Evolutionary conservation across 352 stramenopile genomes (phyloP).

Genomic region (Phytopythium ostracodes): DNA sequence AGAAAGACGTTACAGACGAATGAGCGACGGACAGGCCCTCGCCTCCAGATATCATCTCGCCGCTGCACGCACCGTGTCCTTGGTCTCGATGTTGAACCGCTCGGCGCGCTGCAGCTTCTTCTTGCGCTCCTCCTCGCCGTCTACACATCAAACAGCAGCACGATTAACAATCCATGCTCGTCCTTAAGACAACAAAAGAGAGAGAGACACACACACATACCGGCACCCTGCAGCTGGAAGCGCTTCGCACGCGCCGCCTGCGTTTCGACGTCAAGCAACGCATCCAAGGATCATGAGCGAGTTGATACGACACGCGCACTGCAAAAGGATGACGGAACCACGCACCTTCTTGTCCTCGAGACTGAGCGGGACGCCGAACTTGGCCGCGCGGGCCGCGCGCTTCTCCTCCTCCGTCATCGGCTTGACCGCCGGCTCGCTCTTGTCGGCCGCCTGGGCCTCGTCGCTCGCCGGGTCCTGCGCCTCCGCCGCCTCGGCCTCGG

Average conservation of each 20-base stretch:
- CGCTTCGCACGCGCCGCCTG: conserved; percentile 76
- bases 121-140: conserved; percentile 37
- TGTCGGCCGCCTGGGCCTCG: conserved; percentile 1
- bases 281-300: conserved; percentile 3
- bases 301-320: not conserved
- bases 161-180: not conserved
- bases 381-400: conserved; percentile 67
- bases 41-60: not conserved
- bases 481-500: conserved; percentile 2
- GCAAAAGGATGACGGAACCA: not conserved
- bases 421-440: conserved; percentile 12
- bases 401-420: conserved; percentile 72
- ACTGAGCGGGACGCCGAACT: conserved; percentile 73
- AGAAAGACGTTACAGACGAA: conserved; percentile 10
- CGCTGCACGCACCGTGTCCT: conserved; percentile 46
- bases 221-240: conserved; percentile 53
- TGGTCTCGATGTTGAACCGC: conserved; percentile 76
- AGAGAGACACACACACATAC: conserved; percentile 13
- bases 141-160: conserved; percentile 6
- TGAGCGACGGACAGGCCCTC: not conserved
- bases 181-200: not conserved
- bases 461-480: conserved; percentile 5
- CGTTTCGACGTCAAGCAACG: conserved; percentile 4
- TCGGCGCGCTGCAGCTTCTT: conserved; percentile 78
- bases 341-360: conserved; percentile 75